Evolutionary conservation across 257 asterid species (phyloP), one percentile per base, ranked within the genome.

Genomic region (Perilla frutescens): DNA sequence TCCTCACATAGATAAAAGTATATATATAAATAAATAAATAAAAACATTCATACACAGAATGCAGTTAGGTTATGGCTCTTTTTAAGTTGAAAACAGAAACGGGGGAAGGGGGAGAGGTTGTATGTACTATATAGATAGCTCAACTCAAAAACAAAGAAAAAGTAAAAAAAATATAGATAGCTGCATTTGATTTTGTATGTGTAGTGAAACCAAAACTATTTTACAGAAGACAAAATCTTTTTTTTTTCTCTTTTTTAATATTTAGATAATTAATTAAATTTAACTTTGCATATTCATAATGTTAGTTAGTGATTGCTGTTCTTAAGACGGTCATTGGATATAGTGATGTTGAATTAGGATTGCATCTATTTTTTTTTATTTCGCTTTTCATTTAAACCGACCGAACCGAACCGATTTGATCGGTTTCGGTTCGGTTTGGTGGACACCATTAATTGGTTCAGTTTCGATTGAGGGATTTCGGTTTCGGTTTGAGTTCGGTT

Each of bases 151-250:
- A 20, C 26, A 20, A 20, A 34, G 37, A 34, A 34, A 34, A 34
- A 34, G 4, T 2, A 2, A 34, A 34, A 76, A 66, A 34, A 49
- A 15, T 20, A 56, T 53, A 50, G 60, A 58, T 45, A 79, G 83
- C 71, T 64, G 71, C 40, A 67, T 71, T 49, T 75, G 61, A 44
- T 62, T 41, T 34, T 60, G 78, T 62, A 60, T 62, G 78, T 66
- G 60, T 62, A 74, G 79, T 31, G 7, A 32, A 51, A 36, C 64
- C 12, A 43, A 12, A 47, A 66, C 56, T 66, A 10, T 66, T 56
- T 76, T 68, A 20, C 55, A 61, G 31, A 45, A 56, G 62, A 60
- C 13, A 40, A 15, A 50, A 0, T 14, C 50, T 20, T 11, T 68
- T 72, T 43, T 70, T 41, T 31, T 1, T 14, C 8, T 34, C 10